These are phyloP conservation scores for Penicillium sp. DNA, from an alignment of 2,329 filamentous ascomycete species.

Conservation along the genomic window DNA sequence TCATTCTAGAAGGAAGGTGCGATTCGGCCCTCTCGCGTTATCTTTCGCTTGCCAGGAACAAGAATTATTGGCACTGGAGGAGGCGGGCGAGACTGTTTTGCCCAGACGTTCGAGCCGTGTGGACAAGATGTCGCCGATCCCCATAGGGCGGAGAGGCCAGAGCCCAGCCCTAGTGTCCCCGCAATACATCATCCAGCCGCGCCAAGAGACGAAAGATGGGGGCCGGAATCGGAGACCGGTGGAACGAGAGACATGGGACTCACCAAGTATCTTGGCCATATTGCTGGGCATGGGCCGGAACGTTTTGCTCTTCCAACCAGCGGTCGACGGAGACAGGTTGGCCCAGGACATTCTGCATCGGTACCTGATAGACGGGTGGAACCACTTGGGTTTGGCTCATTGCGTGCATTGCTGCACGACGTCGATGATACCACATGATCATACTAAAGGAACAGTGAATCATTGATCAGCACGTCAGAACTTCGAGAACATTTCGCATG, in stretches of 20 bases:
- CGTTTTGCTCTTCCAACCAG: slow-evolving; percentile 31
- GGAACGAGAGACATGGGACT: slow-evolving; percentile 10
- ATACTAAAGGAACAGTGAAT: slow-evolving; percentile 13
- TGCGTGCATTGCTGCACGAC: slow-evolving; percentile 14
- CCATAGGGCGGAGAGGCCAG: slow-evolving; percentile 7
- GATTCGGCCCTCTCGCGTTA: neutral
- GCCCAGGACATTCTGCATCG: slow-evolving; percentile 15
- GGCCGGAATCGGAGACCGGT: neutral
- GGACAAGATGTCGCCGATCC: neutral
- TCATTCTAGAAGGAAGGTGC: slow-evolving; percentile 3
- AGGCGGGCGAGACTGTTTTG: neutral
- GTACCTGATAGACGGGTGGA: slow-evolving; percentile 13
- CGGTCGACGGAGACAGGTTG: slow-evolving; percentile 24
- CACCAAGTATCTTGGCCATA: slow-evolving; percentile 34
- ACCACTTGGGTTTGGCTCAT: neutral
- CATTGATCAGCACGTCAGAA: slow-evolving; percentile 5
- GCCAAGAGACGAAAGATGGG: slow-evolving; percentile 15
- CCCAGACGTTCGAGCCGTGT: slow-evolving; percentile 2
- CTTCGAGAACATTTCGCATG: slow-evolving; percentile 17
- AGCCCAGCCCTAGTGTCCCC: slow-evolving; percentile 8
- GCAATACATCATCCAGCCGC: slow-evolving; percentile 9
- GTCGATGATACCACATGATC: slow-evolving; percentile 28
- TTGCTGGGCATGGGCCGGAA: slow-evolving; percentile 16
- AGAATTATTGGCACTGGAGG: neutral
- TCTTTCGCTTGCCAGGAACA: slow-evolving; percentile 1